Base-by-base conservation (phyloP, 148 eudicot genomes). In the Chenopodium album region DNA sequence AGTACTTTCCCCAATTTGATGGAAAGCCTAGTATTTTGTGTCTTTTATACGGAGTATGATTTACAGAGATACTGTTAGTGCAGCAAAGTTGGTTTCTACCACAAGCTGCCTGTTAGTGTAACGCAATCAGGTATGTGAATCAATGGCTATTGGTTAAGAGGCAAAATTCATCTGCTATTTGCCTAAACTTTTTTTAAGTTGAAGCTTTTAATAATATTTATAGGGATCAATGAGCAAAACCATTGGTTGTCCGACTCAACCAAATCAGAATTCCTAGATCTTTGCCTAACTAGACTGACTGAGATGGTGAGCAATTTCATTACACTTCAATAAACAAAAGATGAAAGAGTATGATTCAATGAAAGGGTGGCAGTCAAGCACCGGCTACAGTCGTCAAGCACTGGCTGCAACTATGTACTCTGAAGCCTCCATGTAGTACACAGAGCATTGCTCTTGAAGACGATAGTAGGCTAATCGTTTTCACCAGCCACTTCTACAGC, bases 1-100 rank as follows among this genome's bases (percentile, higher is more conserved):
- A 73, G 19, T 71, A 52, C 46, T 52, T 65, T 78, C 71, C 67
- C 77, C 56, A 70, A 60, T 69, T 65, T 78, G 73, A 67, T 78
- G 71, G 77, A 46, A 50, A 64, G 67, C 16, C 75, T 60, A 32
- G 32, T 19, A 78, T 20, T 46, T 23, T 78, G 60, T 16, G 17
- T 28, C 60, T 48, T 47, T 16, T 41, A 16, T 37, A 4, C 4
- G 6, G 22, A 13, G 17, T 59, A 59, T 59, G 63, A 59, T 59
- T 59, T 52, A 34, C 37, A 34, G 37, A 34, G 37, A 34, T 34
- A 34, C 37, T 34, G 37, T 34, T 2, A 2, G 37, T 3, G 37
- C 37, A 34, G 37, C 37, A 34, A 34, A 34, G 4, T 34, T 69
- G 48, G 48, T 32, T 19, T 17, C n/a, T 10, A 52, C 75, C 23